Conservation (phyloP, 1,284 basidiomycete species). For the Fomitopsis betulina region DNA sequence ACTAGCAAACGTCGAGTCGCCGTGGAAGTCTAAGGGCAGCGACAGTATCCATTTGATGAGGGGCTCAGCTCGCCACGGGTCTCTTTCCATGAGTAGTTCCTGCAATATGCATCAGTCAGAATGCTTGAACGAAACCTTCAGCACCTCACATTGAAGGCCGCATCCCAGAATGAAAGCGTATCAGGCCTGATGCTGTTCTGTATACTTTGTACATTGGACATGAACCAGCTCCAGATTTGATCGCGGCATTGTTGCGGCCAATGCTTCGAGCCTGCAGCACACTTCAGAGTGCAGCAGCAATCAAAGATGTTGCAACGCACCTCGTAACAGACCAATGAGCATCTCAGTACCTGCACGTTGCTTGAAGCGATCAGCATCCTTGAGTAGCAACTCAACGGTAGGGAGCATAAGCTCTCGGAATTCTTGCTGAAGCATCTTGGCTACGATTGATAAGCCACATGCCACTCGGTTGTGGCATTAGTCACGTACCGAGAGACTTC, state of each 20-base stretch:
- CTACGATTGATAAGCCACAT: slow-evolving; percentile 30
- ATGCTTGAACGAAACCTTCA: background rate
- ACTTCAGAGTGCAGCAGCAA: background rate
- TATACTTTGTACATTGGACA: slow-evolving; percentile 63
- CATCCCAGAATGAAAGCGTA: slow-evolving; percentile 74
- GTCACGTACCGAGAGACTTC: slow-evolving; percentile 58
- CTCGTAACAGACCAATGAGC: slow-evolving; percentile 69
- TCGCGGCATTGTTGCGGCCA: slow-evolving; percentile 69
- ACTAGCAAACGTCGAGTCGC: slow-evolving; percentile 76
- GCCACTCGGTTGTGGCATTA: slow-evolving; percentile 5
- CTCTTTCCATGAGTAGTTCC: slow-evolving; percentile 68
- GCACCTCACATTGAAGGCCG: slow-evolving; percentile 49
- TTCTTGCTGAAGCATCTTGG: slow-evolving; percentile 60
- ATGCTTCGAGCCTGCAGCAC: slow-evolving; percentile 74
- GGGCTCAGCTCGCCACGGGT: slow-evolving; percentile 80
- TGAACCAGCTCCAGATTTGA: slow-evolving; percentile 80
- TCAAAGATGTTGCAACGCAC: slow-evolving; percentile 29
- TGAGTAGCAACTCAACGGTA: slow-evolving; percentile 56
- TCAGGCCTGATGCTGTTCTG: slow-evolving; percentile 83
- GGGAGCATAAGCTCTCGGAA: slow-evolving; percentile 50
- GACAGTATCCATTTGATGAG: slow-evolving; percentile 79
- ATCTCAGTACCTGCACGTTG: slow-evolving; percentile 90
- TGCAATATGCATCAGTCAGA: slow-evolving; percentile 24
- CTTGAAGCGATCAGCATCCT: slow-evolving; percentile 82
- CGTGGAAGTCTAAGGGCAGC: slow-evolving; percentile 77